Evolutionary conservation across 2,329 filamentous ascomycete species (phyloP), one percentile per base, ranked within the genome.

Genomic region (Fusarium dlaminii): DNA sequence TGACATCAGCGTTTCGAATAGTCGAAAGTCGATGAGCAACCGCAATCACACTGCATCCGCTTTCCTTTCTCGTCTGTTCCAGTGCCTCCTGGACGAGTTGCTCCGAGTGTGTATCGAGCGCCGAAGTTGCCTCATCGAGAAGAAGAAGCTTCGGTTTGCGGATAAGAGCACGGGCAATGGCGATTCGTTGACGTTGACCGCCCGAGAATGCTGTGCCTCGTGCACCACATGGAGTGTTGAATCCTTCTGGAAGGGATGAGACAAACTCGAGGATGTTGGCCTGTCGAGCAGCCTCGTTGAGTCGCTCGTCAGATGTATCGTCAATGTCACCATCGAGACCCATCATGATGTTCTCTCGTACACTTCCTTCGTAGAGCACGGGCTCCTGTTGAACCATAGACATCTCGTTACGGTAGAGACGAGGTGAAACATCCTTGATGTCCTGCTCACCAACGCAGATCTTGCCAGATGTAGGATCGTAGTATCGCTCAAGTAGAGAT

Each of bases 111-210:
- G 89, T 89, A 66, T 92, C 90, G 0, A 92, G 82, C 5, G 82
- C 81, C 22, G 78, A 81, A 0, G 91, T 93, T 3, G 91, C 91
- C 80, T 93, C 91, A 71, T 93, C 91, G 2, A 93, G 83, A 13
- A 93, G 86, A 5, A 93, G 82, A 17, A 93, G 88, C 5, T 84
- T 82, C 0, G 91, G 91, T 52, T 90, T 83, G 32, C 90, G 88
- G 56, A 93, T 84, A 55, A 93, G 89, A 20, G 89, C 89, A 20
- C 91, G 86, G 2, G 91, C 91, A 67, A 93, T 93, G 4, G 91
- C 90, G 36, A 92, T 86, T 14, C 90, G 87, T 78, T 93, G 91
- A 22, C 90, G 83, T 77, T 93, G 91, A 2, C 91, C 91, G 34
- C 91, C 91, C 5, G 89, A 92, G 4, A 93, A 82, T 75, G 90